phyloP scores from a whole-genome alignment of 148 eudicot genomes.

The Nepenthes gracilis region DNA sequence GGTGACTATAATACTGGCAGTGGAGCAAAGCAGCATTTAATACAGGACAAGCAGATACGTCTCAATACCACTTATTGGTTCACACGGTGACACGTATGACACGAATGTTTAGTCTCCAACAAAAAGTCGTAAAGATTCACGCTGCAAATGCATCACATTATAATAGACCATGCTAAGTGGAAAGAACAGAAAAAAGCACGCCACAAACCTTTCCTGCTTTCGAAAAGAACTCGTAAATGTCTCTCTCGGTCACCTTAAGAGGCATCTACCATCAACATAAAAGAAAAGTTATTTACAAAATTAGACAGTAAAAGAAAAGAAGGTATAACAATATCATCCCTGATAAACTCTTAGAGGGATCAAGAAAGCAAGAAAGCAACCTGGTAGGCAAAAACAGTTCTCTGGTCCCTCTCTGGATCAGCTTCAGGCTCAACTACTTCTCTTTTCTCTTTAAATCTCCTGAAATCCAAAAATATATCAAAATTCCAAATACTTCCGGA shows the following conservation, averaged over 20 bases:
- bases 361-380: constrained; percentile 14
- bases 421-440: constrained; percentile 83
- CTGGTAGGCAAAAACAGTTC: constrained; percentile 97
- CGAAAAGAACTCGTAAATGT: constrained; percentile 80
- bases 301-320: background rate
- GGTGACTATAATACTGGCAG: no score
- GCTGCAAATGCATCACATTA: background rate
- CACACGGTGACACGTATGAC: background rate
- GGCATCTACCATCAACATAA: constrained; percentile 52
- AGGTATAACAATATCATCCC: background rate
- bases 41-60: background rate
- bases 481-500: no score
- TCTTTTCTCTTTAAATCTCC: constrained; percentile 77
- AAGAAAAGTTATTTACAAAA: background rate
- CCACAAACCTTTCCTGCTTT: constrained; percentile 82
- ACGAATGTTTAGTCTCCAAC: background rate
- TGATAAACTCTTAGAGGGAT: background rate
- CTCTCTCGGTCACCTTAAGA: constrained; percentile 72
- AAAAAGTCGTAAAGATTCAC: background rate
- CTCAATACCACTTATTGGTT: background rate
- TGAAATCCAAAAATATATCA: constrained; percentile 19
- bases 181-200: background rate
- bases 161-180: background rate
- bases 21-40: no score
- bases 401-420: constrained; percentile 94